These are phyloP conservation scores for Pisolithus tinctorius DNA, from an alignment of 768 basidiomycete genomes.

Conservation along the genomic window DNA sequence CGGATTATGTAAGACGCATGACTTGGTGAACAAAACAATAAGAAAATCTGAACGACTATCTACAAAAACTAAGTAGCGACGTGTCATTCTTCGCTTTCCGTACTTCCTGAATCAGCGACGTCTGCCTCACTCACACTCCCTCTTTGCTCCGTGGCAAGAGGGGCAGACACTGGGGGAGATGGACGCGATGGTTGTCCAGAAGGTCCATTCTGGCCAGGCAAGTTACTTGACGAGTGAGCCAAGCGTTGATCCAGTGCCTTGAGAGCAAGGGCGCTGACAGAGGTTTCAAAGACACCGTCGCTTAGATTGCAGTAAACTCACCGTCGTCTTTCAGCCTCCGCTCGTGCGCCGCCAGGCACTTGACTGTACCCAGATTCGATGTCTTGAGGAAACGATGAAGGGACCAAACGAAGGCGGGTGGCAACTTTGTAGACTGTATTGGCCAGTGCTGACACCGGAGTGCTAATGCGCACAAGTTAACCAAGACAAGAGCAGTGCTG, in stretches of 20 bases:
- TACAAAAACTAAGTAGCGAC: constrained; percentile 4
- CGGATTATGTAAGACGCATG: constrained; percentile 3
- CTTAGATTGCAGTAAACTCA: constrained; percentile 28
- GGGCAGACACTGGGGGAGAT: constrained; percentile 23
- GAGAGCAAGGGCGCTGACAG: constrained; percentile 80
- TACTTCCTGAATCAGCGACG: constrained; percentile 9
- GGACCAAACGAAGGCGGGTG: constrained; percentile 69
- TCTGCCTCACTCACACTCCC: constrained; percentile 16
- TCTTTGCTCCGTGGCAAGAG: constrained; percentile 28
- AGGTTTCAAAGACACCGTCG: constrained; percentile 4
- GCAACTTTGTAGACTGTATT: constrained; percentile 64
- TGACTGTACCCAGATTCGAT: constrained; percentile 71
- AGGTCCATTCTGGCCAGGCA: constrained; percentile 25
- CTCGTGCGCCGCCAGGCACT: constrained; percentile 82
- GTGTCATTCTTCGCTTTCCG: constrained; percentile 19
- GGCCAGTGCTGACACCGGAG: constrained; percentile 60
- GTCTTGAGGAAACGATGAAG: constrained; percentile 47
- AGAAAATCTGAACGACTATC: constrained; percentile 2
- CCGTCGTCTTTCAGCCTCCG: constrained; percentile 95
- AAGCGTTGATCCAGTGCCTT: constrained; percentile 94
- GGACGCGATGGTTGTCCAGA: constrained; percentile 23
- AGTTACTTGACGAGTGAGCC: constrained; percentile 45
- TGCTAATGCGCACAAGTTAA: constrained; percentile 35
- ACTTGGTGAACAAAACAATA: not conserved
- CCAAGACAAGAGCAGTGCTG: not conserved